Base-by-base conservation (phyloP, 345 rosid genomes). In the Lenwebbia sp. region DNA sequence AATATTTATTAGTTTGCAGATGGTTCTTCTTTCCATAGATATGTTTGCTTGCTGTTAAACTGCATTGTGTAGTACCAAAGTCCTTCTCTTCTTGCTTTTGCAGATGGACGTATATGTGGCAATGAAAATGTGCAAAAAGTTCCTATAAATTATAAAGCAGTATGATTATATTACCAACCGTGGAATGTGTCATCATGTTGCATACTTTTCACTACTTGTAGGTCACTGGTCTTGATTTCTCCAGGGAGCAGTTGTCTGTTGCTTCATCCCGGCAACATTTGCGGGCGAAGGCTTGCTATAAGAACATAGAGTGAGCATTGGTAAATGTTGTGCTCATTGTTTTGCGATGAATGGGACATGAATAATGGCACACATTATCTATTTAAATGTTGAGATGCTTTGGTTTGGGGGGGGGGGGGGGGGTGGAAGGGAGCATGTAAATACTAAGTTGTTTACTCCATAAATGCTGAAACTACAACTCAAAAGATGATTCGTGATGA, bases 231-330 rank as follows among this genome's bases (percentile, higher is more conserved):
- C 87, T 97, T 88, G 99, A 97, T 93, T 96, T 97, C 87, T 94
- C 98, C 1, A 90, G 85, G 89, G 95, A 94, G 86, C 98, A 95
- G 89, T 84, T 96, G 83, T 92, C 91, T 44, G 84, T 94, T 74
- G 96, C 99, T 90, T 89, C 96, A 54, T 91, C 92, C 26, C 89
- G 95, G 86, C 96, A 95, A 88, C 86, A 83, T 56, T 87, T 85
- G 85, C 88, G 84, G 56, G 86, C 84, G 7, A 94, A 93, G 87
- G 88, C 93, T 76, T 94, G 95, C 89, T 93, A 91, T 91, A 89
- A 90, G 87, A 95, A 93, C 90, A 97, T 97, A 82, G 96, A 94
- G 99, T 95, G 99, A 96, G 99, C 95, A 89, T 88, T 89, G 94
- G 93, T 95, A 91, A 88, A 90, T 87, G 76, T 85, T 60, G 88